phyloP scores from a whole-genome alignment of 257 asterid species.

The Rehmannia glutinosa region DNA sequence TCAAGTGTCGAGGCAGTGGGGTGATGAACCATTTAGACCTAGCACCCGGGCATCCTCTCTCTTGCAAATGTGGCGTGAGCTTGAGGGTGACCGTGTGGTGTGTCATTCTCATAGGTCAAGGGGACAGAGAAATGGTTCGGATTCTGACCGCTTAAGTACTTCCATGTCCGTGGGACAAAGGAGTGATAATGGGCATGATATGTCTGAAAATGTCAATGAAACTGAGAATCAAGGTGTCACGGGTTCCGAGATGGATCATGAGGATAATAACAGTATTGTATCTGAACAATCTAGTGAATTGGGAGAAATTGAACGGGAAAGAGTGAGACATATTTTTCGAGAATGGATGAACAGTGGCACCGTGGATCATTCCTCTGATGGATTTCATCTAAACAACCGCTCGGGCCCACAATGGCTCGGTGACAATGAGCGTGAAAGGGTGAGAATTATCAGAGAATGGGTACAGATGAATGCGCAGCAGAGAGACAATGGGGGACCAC shows the following conservation, averaged over 20 bases:
- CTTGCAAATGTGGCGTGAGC: constrained; percentile 83
- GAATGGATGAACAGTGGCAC: constrained; percentile 71
- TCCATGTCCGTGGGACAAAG: constrained; percentile 33
- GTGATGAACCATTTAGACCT: constrained; percentile 41
- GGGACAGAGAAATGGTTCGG: constrained; percentile 22
- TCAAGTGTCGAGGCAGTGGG: constrained; percentile 40
- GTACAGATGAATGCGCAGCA: constrained; percentile 44
- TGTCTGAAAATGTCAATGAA: constrained; percentile 29
- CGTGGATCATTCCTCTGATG: constrained; percentile 36
- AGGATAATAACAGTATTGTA: constrained; percentile 44
- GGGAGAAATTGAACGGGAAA: constrained; percentile 71
- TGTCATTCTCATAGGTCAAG: constrained; percentile 37
- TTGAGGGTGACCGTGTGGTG: constrained; percentile 68
- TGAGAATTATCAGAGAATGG: constrained; percentile 56
- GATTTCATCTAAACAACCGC: constrained; percentile 16
- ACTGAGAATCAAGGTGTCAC: constrained; percentile 31
- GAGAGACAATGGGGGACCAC: constrained; percentile 38
- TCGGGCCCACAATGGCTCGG: constrained; percentile 48
- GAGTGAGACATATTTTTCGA: constrained; percentile 70
- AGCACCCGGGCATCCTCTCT: constrained; percentile 63
- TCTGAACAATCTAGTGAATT: constrained; percentile 71
- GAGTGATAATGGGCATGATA: constrained; percentile 32
- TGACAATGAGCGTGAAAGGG: constrained; percentile 59
- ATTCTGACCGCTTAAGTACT: constrained; percentile 29
- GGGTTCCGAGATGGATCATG: constrained; percentile 40